phyloP scores from a whole-genome alignment of 2,329 filamentous ascomycete species.

The Beauveria sp. region DNA sequence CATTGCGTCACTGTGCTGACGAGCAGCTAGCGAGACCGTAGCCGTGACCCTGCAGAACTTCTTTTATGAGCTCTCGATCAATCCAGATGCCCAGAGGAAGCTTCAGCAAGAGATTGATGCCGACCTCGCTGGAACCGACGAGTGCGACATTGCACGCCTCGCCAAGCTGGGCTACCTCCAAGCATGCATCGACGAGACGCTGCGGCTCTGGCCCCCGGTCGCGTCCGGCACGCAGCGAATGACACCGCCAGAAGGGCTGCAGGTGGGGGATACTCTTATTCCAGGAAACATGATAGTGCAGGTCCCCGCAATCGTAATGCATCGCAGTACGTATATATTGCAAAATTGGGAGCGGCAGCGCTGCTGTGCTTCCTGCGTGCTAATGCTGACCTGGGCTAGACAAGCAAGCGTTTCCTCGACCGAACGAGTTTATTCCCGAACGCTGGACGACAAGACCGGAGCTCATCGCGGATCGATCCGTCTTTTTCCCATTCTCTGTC shows the following conservation, averaged over 20 bases:
- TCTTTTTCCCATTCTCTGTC: constrained; percentile 21
- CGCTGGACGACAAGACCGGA: constrained; percentile 26
- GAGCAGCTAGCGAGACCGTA: constrained; percentile 24
- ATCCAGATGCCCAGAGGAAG: constrained; percentile 29
- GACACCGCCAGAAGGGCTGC: constrained; percentile 30
- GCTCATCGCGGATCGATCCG: constrained; percentile 18
- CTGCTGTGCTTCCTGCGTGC: not conserved
- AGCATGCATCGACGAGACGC: constrained; percentile 32
- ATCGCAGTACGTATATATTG: not conserved
- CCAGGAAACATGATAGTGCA: constrained; percentile 29
- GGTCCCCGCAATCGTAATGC: constrained; percentile 19
- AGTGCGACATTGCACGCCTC: constrained; percentile 15
- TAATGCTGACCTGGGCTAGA: constrained; percentile 5
- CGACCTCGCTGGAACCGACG: constrained; percentile 12
- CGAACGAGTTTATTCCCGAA: constrained; percentile 26
- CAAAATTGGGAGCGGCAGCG: no score
- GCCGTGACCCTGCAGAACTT: constrained; percentile 25
- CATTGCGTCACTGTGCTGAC: not conserved
- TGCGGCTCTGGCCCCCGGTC: constrained; percentile 31
- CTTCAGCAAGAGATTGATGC: constrained; percentile 30
- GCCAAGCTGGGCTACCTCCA: constrained; percentile 23
- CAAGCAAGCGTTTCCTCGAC: constrained; percentile 14
- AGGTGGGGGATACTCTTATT: constrained; percentile 25
- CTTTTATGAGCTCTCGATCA: constrained; percentile 28
- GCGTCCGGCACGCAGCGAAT: constrained; percentile 26